Base-by-base conservation (phyloP, 306 rosid species). In the Luffa aegyptiaca region DNA sequence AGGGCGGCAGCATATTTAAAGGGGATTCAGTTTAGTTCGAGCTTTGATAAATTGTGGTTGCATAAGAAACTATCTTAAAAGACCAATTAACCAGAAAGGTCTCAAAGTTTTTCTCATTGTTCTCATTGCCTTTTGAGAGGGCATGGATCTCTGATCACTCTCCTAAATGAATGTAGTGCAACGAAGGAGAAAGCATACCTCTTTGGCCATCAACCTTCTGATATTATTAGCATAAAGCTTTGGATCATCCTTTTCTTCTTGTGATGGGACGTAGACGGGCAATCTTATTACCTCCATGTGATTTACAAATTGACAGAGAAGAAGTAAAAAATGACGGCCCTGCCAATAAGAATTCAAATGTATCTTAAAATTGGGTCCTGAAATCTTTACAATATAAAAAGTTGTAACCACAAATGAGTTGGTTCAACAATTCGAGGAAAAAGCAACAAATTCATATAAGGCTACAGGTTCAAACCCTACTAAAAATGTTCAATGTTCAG, bases 301-400 rank as follows among this genome's bases (percentile, higher is more conserved):
- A 86, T 93, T 96, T 56, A 89, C 96, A 89, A 96, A 96, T 79
- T 96, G 98, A 83, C 98, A 96, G 9, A 96, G 90, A 84, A 96
- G 99, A 80, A 89, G 85, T 85, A 91, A 80, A 84, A 96, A 90
- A 89, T 96, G 99, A 52, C 98, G 93, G 84, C 79, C 92, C 99
- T 96, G 96, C 86, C 80, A 88, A 81, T 31, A 59, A 31, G 20
- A 72, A 31, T 72, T 46, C 42, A 72, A 57, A 71, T 61, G 56
- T 45, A 69, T 12, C 62, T 42, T 42, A 61, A 41, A 31, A 6
- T 79, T 17, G 44, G 71, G 11, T 77, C 71, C 26, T 58, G 71
- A 77, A 58, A 58, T 44, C 61, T 74, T 31, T 33, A 74, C 46
- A 48, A 17, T 37, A 73, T 48, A 36, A 73, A 3, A 72, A 8